Conservation (phyloP, 1,284 basidiomycete genomes). For the Schizopora paradoxa region DNA sequence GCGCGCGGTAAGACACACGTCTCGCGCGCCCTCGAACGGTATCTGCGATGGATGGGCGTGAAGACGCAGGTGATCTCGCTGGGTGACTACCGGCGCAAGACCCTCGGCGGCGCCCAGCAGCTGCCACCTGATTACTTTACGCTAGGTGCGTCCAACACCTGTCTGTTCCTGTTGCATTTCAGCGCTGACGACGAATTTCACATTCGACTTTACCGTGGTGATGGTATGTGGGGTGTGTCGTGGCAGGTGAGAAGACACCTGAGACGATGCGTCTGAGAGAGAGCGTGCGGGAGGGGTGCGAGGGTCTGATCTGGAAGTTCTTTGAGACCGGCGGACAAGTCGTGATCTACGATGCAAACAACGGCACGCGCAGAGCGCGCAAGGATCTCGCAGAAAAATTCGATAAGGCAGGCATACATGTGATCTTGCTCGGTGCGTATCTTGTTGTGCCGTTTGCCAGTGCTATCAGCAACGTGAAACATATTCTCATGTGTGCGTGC, state of each 20-base stretch:
- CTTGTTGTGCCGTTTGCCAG: neutral
- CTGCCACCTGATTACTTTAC: constrained; percentile 92
- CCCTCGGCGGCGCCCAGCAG: constrained; percentile 82
- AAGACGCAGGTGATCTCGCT: constrained; percentile 93
- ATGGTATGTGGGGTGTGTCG: constrained; percentile 13
- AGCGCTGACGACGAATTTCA: neutral
- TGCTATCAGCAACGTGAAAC: neutral
- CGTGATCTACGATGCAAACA: constrained; percentile 99
- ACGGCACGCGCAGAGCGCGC: constrained; percentile 70
- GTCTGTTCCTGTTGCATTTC: neutral
- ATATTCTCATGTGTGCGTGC: constrained; percentile 5
- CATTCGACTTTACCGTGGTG: neutral
- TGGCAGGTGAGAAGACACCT: constrained; percentile 63
- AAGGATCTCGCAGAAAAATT: constrained; percentile 80
- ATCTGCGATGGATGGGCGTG: constrained; percentile 96
- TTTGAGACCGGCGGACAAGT: constrained; percentile 88
- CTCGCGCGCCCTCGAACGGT: constrained; percentile 90
- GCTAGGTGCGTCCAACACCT: constrained; percentile 46
- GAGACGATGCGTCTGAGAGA: constrained; percentile 77
- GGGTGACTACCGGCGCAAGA: constrained; percentile 91
- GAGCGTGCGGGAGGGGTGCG: constrained; percentile 75
- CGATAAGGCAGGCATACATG: constrained; percentile 78
- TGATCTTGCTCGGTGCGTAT: constrained; percentile 82
- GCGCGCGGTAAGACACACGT: constrained; percentile 97
- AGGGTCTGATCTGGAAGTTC: constrained; percentile 85